phyloP scores from a whole-genome alignment of 116 monocot genomes.

The Trichopus zeylanicus region DNA sequence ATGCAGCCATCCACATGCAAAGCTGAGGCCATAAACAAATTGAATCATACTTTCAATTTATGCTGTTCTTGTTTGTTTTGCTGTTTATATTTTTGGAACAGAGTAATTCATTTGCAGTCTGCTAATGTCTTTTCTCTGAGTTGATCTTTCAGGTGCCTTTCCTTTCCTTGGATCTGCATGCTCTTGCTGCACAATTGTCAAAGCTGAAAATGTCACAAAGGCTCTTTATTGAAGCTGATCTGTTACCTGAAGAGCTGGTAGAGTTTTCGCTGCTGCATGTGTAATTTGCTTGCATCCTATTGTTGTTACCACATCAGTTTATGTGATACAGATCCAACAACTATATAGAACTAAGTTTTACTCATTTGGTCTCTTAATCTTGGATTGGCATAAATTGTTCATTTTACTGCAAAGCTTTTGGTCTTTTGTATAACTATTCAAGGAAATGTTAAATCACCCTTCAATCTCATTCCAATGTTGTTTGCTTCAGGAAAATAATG shows the following conservation, averaged over 20 bases:
- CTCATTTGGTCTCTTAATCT: too few species aligned
- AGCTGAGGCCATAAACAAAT: too few species aligned
- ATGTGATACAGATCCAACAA: too few species aligned
- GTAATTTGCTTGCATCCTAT: not conserved
- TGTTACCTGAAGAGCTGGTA: slow-evolving; percentile 66
- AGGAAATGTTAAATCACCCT: too few species aligned
- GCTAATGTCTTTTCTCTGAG: not conserved
- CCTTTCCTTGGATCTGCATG: slow-evolving; percentile 75
- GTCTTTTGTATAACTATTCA: too few species aligned
- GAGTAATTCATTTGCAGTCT: not conserved
- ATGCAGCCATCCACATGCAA: too few species aligned
- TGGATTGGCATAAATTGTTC: too few species aligned
- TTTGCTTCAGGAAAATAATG: not conserved
- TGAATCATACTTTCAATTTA: too few species aligned
- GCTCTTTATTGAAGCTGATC: slow-evolving; percentile 75
- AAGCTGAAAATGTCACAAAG: slow-evolving; percentile 61
- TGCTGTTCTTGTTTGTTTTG: not conserved
- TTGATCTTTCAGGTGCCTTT: slow-evolving; percentile 53
- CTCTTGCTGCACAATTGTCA: slow-evolving; percentile 59
- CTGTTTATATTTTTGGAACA: not conserved
- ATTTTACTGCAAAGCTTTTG: too few species aligned
- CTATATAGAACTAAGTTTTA: too few species aligned
- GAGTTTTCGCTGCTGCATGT: not conserved
- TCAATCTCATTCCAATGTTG: too few species aligned
- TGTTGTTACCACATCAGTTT: too few species aligned